Evolutionary conservation across 2,329 filamentous ascomycete species (phyloP).

Genomic region (Arthrobotrys megalospora): DNA sequence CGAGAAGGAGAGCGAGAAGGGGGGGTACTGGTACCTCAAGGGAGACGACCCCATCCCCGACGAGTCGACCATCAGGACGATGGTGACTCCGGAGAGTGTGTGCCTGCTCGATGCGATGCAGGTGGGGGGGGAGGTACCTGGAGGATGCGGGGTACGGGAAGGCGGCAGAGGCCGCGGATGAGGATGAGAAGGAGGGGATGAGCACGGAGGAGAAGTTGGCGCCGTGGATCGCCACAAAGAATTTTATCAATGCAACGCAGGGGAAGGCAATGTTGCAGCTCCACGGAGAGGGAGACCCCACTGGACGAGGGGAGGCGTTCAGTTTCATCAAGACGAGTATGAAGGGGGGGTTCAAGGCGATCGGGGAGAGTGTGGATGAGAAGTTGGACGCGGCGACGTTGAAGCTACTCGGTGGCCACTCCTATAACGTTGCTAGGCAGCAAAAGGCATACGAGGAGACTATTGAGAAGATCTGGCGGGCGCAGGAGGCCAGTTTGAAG

Average conservation of each 20-base stretch:
- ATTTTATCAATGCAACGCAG: constrained; percentile 92
- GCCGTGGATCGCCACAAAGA: constrained; percentile 96
- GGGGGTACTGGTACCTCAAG: constrained; percentile 84
- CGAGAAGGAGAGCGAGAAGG: constrained; percentile 66
- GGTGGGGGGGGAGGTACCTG: constrained; percentile 87
- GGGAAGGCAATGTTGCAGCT: constrained; percentile 97
- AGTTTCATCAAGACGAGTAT: constrained; percentile 98
- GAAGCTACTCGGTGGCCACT: constrained; percentile 80
- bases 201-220: constrained; percentile 81
- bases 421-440: constrained; percentile 96
- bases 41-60: constrained; percentile 82
- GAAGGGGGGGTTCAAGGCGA: constrained; percentile 83
- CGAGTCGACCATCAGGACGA: constrained; percentile 82
- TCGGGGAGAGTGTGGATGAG: constrained; percentile 65
- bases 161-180: constrained; percentile 72
- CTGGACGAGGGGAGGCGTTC: constrained; percentile 91
- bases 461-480: constrained; percentile 90
- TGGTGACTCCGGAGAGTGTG: constrained; percentile 96
- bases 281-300: constrained; percentile 94
- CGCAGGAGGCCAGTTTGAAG: constrained; percentile 64
- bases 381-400: constrained; percentile 65
- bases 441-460: constrained; percentile 92
- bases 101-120: constrained; percentile 97
- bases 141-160: constrained; percentile 89
- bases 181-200: constrained; percentile 69